Percentiles rank a stretch among this genome's conserved stretches.
Conservation (phyloP, 805 yeast species). For the Maudiozyma pseudohumilis region DNA sequence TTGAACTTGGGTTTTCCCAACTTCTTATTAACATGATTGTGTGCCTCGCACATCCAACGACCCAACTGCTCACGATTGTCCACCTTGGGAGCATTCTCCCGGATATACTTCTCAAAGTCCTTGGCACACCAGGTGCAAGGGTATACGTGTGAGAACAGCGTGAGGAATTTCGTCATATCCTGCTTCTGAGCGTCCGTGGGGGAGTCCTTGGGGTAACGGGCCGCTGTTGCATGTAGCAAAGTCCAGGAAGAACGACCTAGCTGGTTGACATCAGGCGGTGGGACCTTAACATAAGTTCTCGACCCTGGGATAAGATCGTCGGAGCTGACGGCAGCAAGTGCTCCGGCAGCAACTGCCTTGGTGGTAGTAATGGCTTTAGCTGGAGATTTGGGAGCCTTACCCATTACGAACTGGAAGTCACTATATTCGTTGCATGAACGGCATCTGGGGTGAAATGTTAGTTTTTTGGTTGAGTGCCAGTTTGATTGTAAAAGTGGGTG, state of each 20-base stretch:
- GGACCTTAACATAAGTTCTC: constrained; percentile 35
- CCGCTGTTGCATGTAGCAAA: constrained; percentile 80
- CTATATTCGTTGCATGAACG: constrained; percentile 77
- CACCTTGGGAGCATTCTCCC: constrained; percentile 44
- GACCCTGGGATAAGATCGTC: constrained; percentile 19
- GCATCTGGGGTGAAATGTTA: constrained; percentile 38
- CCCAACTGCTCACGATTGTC: constrained; percentile 71
- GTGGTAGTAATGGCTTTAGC: constrained; percentile 1
- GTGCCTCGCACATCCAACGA: constrained; percentile 89
- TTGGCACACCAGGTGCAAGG: constrained; percentile 93
- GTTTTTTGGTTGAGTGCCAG: background rate
- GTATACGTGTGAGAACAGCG: constrained; percentile 65
- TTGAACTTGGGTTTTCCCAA: constrained; percentile 80
- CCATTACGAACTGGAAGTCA: constrained; percentile 65
- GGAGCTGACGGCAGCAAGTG: background rate
- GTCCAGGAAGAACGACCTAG: constrained; percentile 91
- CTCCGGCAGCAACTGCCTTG: too few relatives aligned
- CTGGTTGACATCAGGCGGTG: constrained; percentile 79
- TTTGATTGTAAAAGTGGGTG: background rate
- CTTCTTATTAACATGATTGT: constrained; percentile 82
- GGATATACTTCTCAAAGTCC: constrained; percentile 63
- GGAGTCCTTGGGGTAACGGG: constrained; percentile 59
- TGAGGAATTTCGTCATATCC: constrained; percentile 63
- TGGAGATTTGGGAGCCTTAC: constrained; percentile 7
- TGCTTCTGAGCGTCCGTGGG: constrained; percentile 55